Conservation (phyloP, 2,329 filamentous ascomycete species). For the Berkeleyomyces basicola region DNA sequence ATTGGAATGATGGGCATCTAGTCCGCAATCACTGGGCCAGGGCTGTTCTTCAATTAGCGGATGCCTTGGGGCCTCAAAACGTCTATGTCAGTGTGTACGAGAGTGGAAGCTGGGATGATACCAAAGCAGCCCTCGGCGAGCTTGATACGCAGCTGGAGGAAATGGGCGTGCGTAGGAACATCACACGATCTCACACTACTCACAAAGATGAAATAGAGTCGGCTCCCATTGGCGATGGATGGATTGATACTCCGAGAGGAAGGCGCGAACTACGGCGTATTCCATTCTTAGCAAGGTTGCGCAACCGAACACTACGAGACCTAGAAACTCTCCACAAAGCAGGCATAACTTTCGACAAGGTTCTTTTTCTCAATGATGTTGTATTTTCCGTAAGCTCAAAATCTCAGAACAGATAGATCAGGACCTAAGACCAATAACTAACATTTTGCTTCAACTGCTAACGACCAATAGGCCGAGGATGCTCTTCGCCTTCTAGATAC, state of each 20-base stretch:
- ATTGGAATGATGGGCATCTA: constrained; percentile 49
- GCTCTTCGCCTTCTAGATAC: constrained; percentile 39
- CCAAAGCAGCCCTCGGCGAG: constrained; percentile 41
- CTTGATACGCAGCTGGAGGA: constrained; percentile 37
- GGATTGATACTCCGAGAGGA: constrained; percentile 42
- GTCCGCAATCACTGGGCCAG: constrained; percentile 46
- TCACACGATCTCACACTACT: constrained; percentile 41
- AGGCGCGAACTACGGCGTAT: constrained; percentile 45
- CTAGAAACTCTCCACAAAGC: constrained; percentile 32
- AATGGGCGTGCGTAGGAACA: constrained; percentile 34
- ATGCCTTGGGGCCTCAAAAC: constrained; percentile 42
- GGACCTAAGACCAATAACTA: not conserved
- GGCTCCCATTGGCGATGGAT: constrained; percentile 33
- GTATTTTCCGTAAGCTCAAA: constrained; percentile 34
- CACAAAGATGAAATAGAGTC: constrained; percentile 38
- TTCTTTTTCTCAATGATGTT: constrained; percentile 48
- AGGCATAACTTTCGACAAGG: constrained; percentile 38
- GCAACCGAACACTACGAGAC: constrained; percentile 47
- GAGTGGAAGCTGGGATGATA: constrained; percentile 53
- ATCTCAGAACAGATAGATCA: too few species aligned
- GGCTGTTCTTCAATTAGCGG: constrained; percentile 39
- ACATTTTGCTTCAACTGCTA: not conserved
- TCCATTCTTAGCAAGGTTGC: constrained; percentile 46
- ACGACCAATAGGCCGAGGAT: constrained; percentile 30
- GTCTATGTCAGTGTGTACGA: constrained; percentile 53